These are phyloP conservation scores for Beauveria bassiana DNA, from an alignment of 2,329 filamentous ascomycete species.

Conservation along the genomic window DNA sequence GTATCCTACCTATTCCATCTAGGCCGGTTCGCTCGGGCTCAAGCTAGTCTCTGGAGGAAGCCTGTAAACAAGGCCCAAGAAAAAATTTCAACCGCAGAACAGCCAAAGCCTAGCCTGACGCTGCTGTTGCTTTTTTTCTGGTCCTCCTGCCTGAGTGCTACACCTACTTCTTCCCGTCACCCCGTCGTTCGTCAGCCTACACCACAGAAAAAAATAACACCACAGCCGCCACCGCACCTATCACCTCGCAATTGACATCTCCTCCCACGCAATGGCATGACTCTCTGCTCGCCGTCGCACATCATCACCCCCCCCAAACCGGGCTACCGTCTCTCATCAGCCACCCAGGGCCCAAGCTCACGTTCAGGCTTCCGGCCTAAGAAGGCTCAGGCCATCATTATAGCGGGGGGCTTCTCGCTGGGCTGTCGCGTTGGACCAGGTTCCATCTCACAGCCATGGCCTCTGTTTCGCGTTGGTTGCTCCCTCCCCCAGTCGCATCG, in stretches of 20 bases:
- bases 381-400: slow-evolving; percentile 11
- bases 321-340: slow-evolving; percentile 1
- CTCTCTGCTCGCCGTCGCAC: neutral
- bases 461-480: slow-evolving; percentile 12
- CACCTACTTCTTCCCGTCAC: neutral
- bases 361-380: slow-evolving; percentile 6
- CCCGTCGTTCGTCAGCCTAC: neutral
- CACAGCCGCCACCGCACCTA: slow-evolving; percentile 1
- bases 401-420: slow-evolving; percentile 9
- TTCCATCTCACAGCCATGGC: slow-evolving; percentile 11
- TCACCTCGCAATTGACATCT: slow-evolving; percentile 4
- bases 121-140: neutral
- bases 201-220: slow-evolving; percentile 4
- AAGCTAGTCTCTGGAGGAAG: neutral
- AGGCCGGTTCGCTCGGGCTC: neutral
- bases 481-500: slow-evolving; percentile 7
- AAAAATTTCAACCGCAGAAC: neutral
- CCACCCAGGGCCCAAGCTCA: slow-evolving; percentile 9
- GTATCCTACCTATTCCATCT: neutral
- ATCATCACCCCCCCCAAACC: neutral
- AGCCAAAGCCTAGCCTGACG: neutral
- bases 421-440: slow-evolving; percentile 10
- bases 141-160: neutral
- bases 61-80: neutral
- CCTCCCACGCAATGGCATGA: slow-evolving; percentile 8